phyloP scores from a whole-genome alignment of 2,329 filamentous ascomycete species.

The Ascochyta rabiei region DNA sequence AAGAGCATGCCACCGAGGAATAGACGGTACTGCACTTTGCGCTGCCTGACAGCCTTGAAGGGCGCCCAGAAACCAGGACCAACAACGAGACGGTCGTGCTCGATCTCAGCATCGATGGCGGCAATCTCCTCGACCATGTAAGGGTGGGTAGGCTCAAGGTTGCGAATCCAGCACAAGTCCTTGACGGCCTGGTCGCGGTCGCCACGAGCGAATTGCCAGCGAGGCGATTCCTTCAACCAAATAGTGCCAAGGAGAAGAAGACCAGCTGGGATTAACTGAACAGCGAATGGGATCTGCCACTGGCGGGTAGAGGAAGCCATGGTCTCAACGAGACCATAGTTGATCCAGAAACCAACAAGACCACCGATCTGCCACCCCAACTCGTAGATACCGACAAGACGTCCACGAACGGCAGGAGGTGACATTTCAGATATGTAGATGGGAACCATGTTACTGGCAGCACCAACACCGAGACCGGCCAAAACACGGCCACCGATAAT shows the following conservation, averaged over 20 bases:
- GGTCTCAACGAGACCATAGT: conserved; percentile 53
- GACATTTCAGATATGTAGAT: conserved; percentile 65
- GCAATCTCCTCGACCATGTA: conserved; percentile 77
- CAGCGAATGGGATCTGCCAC: conserved; percentile 60
- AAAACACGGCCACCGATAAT: conserved; percentile 63
- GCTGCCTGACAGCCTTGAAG: conserved; percentile 42
- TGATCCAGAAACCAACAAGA: conserved; percentile 44
- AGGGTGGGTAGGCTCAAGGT: conserved; percentile 61
- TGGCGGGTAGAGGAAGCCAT: conserved; percentile 52
- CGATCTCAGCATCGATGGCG: conserved; percentile 72
- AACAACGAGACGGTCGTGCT: conserved; percentile 66
- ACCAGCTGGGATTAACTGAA: conserved; percentile 71
- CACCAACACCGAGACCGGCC: conserved; percentile 62
- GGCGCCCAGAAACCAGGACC: conserved; percentile 74
- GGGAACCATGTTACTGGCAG: conserved; percentile 61
- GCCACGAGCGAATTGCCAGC: conserved; percentile 53
- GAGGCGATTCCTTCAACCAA: conserved; percentile 53
- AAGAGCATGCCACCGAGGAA: conserved; percentile 76
- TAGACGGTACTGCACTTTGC: conserved; percentile 71
- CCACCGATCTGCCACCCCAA: conserved; percentile 58
- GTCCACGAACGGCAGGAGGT: conserved; percentile 63
- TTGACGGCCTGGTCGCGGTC: conserved; percentile 49
- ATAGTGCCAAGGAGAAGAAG: conserved; percentile 57
- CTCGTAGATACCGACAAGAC: conserved; percentile 58
- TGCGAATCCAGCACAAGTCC: conserved; percentile 67